Evolutionary conservation across 2,329 filamentous ascomycete species (phyloP).

Genomic region (Dothiorella sarmentorum): DNA sequence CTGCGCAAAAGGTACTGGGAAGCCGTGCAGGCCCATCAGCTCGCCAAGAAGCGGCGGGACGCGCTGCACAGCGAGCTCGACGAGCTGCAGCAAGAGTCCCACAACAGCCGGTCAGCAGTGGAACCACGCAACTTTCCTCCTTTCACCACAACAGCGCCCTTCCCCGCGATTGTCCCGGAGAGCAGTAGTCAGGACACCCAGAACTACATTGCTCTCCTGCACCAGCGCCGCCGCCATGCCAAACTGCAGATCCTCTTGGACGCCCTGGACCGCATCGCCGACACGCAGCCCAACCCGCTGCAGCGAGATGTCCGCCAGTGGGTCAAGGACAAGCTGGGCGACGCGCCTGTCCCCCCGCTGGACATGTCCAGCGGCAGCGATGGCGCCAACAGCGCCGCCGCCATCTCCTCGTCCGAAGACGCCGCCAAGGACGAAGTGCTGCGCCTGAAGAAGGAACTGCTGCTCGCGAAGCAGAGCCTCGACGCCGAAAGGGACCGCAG

Average conservation of each 20-base stretch:
- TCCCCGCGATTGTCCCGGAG: neutral
- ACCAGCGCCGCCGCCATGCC: constrained; percentile 43
- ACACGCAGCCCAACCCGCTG: constrained; percentile 32
- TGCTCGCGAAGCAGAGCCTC: constrained; percentile 33
- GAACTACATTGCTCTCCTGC: constrained; percentile 44
- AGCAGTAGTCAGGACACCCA: neutral
- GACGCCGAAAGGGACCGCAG: constrained; percentile 28
- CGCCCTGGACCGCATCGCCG: constrained; percentile 40
- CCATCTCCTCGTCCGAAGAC: constrained; percentile 21
- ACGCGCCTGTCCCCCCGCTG: constrained; percentile 37
- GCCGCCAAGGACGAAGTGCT: constrained; percentile 30
- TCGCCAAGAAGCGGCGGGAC: constrained; percentile 39
- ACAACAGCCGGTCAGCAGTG: constrained; percentile 21
- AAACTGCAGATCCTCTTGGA: constrained; percentile 48
- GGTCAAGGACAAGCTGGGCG: constrained; percentile 32
- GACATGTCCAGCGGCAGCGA: constrained; percentile 25
- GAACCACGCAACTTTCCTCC: neutral
- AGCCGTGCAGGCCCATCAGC: constrained; percentile 42
- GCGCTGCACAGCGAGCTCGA: constrained; percentile 32
- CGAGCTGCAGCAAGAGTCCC: constrained; percentile 25
- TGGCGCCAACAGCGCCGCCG: constrained; percentile 22
- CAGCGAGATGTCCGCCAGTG: constrained; percentile 25
- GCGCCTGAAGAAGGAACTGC: constrained; percentile 38
- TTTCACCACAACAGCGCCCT: too few species aligned
- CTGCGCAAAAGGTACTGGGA: constrained; percentile 45